Percentiles rank a stretch among this genome's conserved stretches.
Conservation (phyloP, 495 filamentous ascomycete genomes). For the Podospora tetraspora region DNA sequence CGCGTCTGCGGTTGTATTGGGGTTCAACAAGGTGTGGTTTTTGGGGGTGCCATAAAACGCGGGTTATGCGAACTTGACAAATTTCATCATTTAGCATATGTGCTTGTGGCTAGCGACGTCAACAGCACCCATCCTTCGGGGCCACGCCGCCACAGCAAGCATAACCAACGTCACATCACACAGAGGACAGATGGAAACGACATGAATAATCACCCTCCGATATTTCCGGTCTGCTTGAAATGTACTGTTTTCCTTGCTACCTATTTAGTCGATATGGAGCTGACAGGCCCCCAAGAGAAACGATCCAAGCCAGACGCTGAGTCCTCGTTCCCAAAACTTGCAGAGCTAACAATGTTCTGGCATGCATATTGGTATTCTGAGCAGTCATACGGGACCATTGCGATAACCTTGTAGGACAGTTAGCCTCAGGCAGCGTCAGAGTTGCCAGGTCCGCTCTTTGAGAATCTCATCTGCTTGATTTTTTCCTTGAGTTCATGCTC, state of each 20-base stretch:
- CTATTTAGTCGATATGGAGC: neutral
- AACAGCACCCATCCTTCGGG: neutral
- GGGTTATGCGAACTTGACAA: neutral
- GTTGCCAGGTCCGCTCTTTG: constrained; percentile 41
- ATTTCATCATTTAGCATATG: neutral
- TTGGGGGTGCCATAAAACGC: neutral
- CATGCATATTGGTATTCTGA: neutral
- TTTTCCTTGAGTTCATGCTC: constrained; percentile 64
- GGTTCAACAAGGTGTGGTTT: neutral
- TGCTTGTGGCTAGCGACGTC: neutral
- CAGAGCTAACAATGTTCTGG: neutral
- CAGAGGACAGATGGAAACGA: neutral
- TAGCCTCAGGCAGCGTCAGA: constrained; percentile 49
- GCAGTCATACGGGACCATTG: neutral
- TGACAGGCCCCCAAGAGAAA: neutral
- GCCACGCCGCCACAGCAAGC: neutral
- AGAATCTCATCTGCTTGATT: constrained; percentile 59
- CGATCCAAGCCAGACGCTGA: neutral
- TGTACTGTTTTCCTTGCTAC: neutral
- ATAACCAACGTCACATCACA: neutral
- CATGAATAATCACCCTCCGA: neutral
- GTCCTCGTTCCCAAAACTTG: neutral
- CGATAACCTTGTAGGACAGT: constrained; percentile 32
- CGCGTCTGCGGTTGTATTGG: neutral
- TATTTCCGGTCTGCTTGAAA: neutral